These are phyloP conservation scores for Colletotrichum abscissum DNA, from an alignment of 2,329 filamentous ascomycete species.

Conservation along the genomic window DNA sequence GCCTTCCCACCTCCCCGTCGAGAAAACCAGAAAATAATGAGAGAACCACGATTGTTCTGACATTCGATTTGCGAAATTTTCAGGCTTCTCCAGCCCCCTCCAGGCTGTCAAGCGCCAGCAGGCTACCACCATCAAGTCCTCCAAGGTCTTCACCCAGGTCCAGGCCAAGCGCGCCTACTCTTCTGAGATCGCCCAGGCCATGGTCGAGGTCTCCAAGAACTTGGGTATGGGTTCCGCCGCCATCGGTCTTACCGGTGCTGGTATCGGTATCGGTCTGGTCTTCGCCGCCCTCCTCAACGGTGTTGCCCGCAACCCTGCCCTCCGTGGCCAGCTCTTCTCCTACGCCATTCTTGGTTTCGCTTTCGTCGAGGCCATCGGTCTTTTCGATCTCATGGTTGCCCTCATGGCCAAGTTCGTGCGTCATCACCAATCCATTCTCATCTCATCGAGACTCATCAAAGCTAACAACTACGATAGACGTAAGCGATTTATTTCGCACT, in stretches of 20 bases:
- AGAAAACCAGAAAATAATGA: not conserved
- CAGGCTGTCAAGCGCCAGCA: slow-evolving; percentile 82
- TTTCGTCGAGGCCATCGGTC: slow-evolving; percentile 93
- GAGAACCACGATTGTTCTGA: slow-evolving; percentile 41
- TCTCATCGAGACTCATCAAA: not conserved
- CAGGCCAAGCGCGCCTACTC: slow-evolving; percentile 80
- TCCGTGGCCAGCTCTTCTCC: slow-evolving; percentile 95
- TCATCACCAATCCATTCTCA: slow-evolving; percentile 40
- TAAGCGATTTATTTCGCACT: slow-evolving; percentile 35
- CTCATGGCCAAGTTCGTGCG: slow-evolving; percentile 92
- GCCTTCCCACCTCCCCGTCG: slow-evolving; percentile 9
- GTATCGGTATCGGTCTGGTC: slow-evolving; percentile 96
- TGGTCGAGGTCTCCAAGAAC: slow-evolving; percentile 93
- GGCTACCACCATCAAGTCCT: slow-evolving; percentile 73
- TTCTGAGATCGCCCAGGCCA: slow-evolving; percentile 87
- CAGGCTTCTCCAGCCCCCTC: slow-evolving; percentile 72
- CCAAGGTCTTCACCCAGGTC: slow-evolving; percentile 70
- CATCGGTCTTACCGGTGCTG: slow-evolving; percentile 91
- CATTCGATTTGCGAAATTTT: slow-evolving; percentile 43
- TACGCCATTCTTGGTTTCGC: slow-evolving; percentile 96
- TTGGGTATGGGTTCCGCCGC: slow-evolving; percentile 89
- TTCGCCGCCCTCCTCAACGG: slow-evolving; percentile 90
- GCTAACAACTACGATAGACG: slow-evolving; percentile 20
- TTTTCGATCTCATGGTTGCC: slow-evolving; percentile 91
- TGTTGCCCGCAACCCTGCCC: slow-evolving; percentile 93